Evolutionary conservation across 2,329 filamentous ascomycete species (phyloP), one percentile per base, ranked within the genome.

Genomic region (Tricladium varicosporioides): DNA sequence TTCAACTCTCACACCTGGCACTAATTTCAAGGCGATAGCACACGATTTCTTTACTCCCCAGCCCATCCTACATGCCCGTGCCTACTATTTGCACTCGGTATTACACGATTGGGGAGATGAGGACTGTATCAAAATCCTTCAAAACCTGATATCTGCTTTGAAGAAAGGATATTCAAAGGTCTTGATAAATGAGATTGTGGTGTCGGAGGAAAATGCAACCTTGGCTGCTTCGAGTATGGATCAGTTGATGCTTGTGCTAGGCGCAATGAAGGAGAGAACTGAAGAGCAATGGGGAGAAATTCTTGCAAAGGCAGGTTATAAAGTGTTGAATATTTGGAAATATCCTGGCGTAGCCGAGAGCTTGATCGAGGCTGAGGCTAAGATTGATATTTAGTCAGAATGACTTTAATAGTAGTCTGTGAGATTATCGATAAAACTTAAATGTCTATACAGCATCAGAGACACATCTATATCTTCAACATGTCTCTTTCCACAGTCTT

Each of bases 21-120:
- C 55, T 42, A 45, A 51, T 1, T 50, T 49, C 32, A 52, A 58
- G 50, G n/a, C 44, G 2, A 60, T 69, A 57, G 59, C 56, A 1
- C 65, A 73, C 54, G 67, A 71, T 53, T 71, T 74, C 63, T 74
- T 73, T 58, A 64, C 64, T 4, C 60, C 64, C 0, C 69, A 74
- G 51, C 69, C 70, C 0, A 56, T 73, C 14, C 62, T 66, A 18
- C 18, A 56, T 3, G 67, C 66, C 19, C 66, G 69, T 1, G 66
- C 65, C 0, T 73, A 72, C 56, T 73, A 67, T 58, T 56, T 71
- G 18, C 51, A 54, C 16, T 54, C 51, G 3, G 48, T 54, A 22
- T 60, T 67, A n/a, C 70, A 71, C 56, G 66, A 71, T 54, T 72
- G 69, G 69, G 59, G 65, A 2, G 64, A 71, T 42, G 65, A 64